Conservation (phyloP, 371 early-diverging fungal genomes). For the Umbelopsis sp. region DNA sequence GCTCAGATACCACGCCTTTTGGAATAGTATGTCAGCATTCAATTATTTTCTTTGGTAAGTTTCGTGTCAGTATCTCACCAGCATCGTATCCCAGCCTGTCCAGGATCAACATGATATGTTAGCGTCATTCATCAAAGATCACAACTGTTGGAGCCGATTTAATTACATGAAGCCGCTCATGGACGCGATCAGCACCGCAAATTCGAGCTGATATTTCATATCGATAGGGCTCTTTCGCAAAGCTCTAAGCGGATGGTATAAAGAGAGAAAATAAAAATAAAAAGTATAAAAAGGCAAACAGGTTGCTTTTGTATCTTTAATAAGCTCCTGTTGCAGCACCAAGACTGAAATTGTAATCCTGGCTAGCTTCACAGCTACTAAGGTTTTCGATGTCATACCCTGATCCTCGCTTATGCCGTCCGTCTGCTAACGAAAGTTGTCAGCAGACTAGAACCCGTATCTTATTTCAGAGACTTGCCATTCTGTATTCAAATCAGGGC, state of each 20-base stretch:
- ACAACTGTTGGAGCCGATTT: too few species aligned
- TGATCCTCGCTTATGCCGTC: neutral
- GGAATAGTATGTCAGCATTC: neutral
- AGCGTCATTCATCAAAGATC: too few species aligned
- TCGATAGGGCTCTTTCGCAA: neutral
- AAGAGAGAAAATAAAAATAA: neutral
- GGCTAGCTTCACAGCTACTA: too few species aligned
- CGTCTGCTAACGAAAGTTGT: neutral
- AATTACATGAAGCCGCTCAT: constrained; percentile 20
- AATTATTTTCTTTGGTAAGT: too few species aligned
- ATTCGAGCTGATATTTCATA: constrained; percentile 17
- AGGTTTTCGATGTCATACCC: neutral
- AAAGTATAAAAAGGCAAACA: neutral
- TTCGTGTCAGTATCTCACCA: neutral
- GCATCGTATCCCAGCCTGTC: constrained; percentile 21
- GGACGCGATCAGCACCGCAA: constrained; percentile 19
- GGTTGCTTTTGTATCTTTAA: too few species aligned
- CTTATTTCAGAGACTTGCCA: neutral
- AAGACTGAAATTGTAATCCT: too few species aligned
- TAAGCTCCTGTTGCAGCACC: too few species aligned
- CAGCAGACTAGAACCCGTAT: neutral
- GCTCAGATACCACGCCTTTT: constrained; percentile 17
- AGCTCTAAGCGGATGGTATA: neutral
- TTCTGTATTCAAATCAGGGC: too few species aligned
- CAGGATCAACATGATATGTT: neutral